Evolutionary conservation across 1,284 basidiomycete species (phyloP), one percentile per base, ranked within the genome.

Genomic region (Ustilago nuda): DNA sequence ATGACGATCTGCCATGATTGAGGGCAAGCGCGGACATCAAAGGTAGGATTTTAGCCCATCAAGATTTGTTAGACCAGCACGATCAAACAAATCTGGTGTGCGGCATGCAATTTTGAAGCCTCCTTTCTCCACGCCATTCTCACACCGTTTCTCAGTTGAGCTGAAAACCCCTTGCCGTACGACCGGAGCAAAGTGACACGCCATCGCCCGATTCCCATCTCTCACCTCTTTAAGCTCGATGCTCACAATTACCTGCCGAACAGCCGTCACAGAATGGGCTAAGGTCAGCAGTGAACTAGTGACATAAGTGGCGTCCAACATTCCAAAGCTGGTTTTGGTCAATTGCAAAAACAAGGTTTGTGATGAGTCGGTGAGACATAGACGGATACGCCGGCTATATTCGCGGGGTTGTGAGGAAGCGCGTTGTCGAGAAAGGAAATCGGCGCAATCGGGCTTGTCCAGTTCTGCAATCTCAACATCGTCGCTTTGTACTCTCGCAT

Each of bases 341-440:
- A n/a, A 35, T 9, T 19, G 33, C 19, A 12, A 45, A 48, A 57
- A 50, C 32, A 39, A 36, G 19, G n/a, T 58, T 50, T 15, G 45
- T n/a, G 32, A 12, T n/a, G 11, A 15, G 27, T 8, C 9, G 35
- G n/a, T 58, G 56, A 58, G 19, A 58, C 45, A 58, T 15, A 36
- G 45, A 58, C 56, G 23, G 45, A 37, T 19, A 50, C 46, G 56
- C 45, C 46, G 36, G 56, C 45, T 58, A 58, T 35, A 43, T 58
- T 45, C 13, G 15, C 17, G 39, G 15, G 39, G 13, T 17, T 13
- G 39, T 15, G 39, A 41, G 15, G 13, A 41, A 17, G 39, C 17
- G 13, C 17, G 13, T 6, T 12, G 13, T 15, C 13, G 13, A 13
- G 17, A 7, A 15, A n/a, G 15, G 43, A 8, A 45, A 19, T 19